phyloP scores from a whole-genome alignment of 148 eudicot genomes.

The Bassia scoparia region DNA sequence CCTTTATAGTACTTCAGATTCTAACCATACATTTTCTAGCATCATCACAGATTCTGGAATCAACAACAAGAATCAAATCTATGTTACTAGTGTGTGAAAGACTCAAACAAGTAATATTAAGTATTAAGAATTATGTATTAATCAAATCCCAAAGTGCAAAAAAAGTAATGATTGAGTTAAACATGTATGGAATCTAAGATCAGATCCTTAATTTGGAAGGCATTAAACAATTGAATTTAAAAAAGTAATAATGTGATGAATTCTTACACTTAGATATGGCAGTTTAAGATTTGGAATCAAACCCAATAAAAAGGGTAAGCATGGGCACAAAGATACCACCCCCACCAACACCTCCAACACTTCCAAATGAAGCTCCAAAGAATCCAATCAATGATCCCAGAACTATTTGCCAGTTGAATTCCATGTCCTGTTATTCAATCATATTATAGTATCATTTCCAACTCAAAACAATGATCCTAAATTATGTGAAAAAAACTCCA shows the following conservation, averaged over 20 bases:
- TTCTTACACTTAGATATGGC: slow-evolving; percentile 92
- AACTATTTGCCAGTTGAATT: slow-evolving; percentile 67
- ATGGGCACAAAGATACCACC: slow-evolving; percentile 97
- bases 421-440: slow-evolving; percentile 88
- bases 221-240: not conserved
- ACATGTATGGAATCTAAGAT: not conserved
- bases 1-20: slow-evolving; percentile 85
- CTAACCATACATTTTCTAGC: slow-evolving; percentile 35
- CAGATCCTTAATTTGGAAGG: not conserved
- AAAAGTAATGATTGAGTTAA: not conserved
- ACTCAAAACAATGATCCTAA: too few species aligned
- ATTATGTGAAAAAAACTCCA: too few species aligned
- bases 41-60: not conserved
- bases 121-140: too few species aligned
- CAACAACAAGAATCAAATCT: not conserved
- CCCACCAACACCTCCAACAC: slow-evolving; percentile 99
- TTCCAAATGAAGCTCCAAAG: slow-evolving; percentile 91
- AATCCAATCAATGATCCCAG: slow-evolving; percentile 69
- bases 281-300: slow-evolving; percentile 89
- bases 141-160: not conserved
- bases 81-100: not conserved
- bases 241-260: not conserved
- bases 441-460: too few species aligned
- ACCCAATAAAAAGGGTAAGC: slow-evolving; percentile 79
- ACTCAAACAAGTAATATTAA: too few species aligned